A percentile compares a stretch with the other conserved stretches of the same genome.
phyloP scores from a whole-genome alignment of 805 yeast species.

The Kodamaea kaohsiungensis region DNA sequence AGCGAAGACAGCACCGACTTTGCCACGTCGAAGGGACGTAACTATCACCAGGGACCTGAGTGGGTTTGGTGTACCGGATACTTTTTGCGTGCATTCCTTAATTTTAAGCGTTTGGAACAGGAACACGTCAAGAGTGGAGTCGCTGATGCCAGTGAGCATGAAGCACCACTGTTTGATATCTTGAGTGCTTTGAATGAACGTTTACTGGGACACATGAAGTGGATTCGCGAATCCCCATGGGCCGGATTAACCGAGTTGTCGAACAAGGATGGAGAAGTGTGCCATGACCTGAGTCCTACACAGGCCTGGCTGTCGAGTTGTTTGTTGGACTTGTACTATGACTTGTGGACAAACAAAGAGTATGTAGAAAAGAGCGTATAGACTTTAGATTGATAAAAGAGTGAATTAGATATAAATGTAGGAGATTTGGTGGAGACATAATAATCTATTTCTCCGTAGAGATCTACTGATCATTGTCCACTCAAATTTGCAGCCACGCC shows the following conservation, averaged over 20 bases:
- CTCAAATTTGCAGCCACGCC: not conserved
- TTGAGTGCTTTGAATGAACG: constrained; percentile 62
- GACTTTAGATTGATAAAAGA: not conserved
- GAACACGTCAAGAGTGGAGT: constrained; percentile 26
- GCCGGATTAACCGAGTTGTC: constrained; percentile 93
- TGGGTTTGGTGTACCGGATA: constrained; percentile 95
- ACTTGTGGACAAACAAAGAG: constrained; percentile 41
- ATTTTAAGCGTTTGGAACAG: constrained; percentile 48
- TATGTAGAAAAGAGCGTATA: not conserved
- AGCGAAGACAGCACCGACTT: constrained; percentile 80
- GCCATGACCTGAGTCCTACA: constrained; percentile 88
- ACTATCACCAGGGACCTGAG: constrained; percentile 98
- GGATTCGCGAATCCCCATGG: constrained; percentile 83
- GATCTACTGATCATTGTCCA: no score
- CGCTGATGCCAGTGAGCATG: constrained; percentile 9
- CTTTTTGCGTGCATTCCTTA: constrained; percentile 74
- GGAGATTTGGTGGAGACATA: no score
- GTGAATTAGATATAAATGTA: not conserved
- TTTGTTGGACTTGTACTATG: constrained; percentile 75
- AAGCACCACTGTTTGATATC: constrained; percentile 48
- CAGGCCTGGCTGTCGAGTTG: constrained; percentile 97
- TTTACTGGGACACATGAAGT: constrained; percentile 61
- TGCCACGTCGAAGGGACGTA: constrained; percentile 92
- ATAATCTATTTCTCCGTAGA: no score
- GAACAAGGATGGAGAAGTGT: constrained; percentile 78